Conservation (phyloP, 306 rosid genomes). For the Cucumis hystrix region DNA sequence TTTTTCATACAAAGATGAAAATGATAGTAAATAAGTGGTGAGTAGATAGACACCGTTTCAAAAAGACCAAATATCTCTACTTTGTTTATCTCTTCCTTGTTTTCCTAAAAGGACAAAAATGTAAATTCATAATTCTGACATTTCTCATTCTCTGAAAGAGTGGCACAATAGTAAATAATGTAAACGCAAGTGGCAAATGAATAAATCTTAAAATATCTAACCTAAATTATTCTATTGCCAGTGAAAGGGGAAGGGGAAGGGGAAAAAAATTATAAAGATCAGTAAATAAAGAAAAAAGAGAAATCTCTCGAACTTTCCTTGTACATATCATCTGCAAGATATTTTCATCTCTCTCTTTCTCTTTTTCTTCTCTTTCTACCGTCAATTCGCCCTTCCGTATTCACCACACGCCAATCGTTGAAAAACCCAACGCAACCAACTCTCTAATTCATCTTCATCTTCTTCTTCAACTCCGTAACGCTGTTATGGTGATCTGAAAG, state of each 20-base stretch:
- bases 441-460: neutral
- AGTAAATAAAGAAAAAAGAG: neutral
- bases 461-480: neutral
- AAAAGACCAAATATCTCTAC: too few relatives aligned
- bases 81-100: too few relatives aligned
- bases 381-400: neutral
- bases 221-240: neutral
- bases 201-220: conserved; percentile 44
- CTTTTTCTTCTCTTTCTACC: neutral
- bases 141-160: neutral
- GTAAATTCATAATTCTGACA: neutral
- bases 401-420: neutral
- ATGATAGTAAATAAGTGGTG: too few relatives aligned
- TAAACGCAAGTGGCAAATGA: neutral
- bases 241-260: neutral
- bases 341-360: conserved; percentile 38
- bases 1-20: too few relatives aligned
- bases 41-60: too few relatives aligned
- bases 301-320: conserved; percentile 54
- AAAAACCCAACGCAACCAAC: neutral
- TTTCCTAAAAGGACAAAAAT: neutral
- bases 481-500: neutral
- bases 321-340: conserved; percentile 16
- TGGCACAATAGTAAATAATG: conserved; percentile 1
- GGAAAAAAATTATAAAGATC: neutral